Percentiles rank a stretch among this genome's conserved stretches.
Evolutionary conservation across 768 basidiomycete genomes (phyloP).

Genomic region (Gymnopilus dilepis): DNA sequence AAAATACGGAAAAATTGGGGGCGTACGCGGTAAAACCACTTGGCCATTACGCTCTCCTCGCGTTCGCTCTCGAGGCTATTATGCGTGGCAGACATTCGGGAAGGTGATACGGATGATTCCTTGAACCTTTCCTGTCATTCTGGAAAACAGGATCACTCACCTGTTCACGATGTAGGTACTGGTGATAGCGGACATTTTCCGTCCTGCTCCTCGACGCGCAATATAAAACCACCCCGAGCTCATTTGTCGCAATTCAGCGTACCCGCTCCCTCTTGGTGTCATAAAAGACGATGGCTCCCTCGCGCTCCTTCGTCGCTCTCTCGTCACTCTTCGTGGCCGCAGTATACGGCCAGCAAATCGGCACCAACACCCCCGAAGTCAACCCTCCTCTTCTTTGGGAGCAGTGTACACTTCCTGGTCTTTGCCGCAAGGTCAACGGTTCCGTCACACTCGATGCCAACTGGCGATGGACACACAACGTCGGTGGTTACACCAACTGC

Average conservation of each 20-base stretch:
- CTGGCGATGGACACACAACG: constrained; percentile 54
- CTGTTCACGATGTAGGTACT: neutral
- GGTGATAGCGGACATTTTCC: constrained; percentile 23
- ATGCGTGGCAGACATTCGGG: constrained; percentile 1
- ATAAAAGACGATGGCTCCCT: constrained; percentile 14
- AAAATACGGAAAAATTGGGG: constrained; percentile 6
- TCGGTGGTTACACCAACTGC: constrained; percentile 43
- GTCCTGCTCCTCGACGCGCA: neutral
- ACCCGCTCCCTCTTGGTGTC: neutral
- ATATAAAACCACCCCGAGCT: constrained; percentile 14
- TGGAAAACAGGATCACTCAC: neutral
- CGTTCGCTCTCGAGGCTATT: neutral
- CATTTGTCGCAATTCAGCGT: neutral
- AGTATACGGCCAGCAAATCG: constrained; percentile 50
- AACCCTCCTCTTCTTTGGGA: constrained; percentile 48
- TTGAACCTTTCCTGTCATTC: constrained; percentile 4
- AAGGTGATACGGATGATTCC: constrained; percentile 17
- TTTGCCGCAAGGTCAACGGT: constrained; percentile 36
- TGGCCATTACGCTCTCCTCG: neutral
- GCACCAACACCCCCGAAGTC: constrained; percentile 48
- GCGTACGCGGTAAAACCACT: constrained; percentile 12
- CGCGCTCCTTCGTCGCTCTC: constrained; percentile 20
- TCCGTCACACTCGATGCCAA: constrained; percentile 52
- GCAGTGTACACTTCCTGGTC: constrained; percentile 42
- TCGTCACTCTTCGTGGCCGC: constrained; percentile 36